Evolutionary conservation across 1,284 basidiomycete genomes (phyloP).

Genomic region (Phaffia rhodozyma): DNA sequence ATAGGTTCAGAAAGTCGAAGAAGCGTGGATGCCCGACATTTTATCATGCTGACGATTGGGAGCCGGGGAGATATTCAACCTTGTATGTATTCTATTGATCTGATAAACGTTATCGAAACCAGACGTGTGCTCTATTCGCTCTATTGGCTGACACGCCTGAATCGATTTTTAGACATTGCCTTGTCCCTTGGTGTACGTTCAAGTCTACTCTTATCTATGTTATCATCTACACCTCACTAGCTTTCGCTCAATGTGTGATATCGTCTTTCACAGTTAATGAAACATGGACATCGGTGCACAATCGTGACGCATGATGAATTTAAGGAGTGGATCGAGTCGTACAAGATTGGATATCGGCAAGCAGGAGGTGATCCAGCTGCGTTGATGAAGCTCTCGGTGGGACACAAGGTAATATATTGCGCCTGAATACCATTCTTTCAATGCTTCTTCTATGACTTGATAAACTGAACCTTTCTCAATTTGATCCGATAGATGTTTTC

Average conservation of each 20-base stretch:
- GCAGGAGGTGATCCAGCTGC: constrained; percentile 69
- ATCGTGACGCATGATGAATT: constrained; percentile 52
- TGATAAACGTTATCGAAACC: background rate
- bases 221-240: constrained; percentile 27
- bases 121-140: no score
- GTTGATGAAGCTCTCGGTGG: constrained; percentile 40
- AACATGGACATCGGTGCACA: constrained; percentile 23
- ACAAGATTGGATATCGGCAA: constrained; percentile 54
- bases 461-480: constrained; percentile 8
- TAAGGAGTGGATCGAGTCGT: constrained; percentile 47
- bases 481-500: constrained; percentile 54
- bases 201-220: background rate
- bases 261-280: constrained; percentile 18
- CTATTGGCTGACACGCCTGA: background rate
- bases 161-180: constrained; percentile 30
- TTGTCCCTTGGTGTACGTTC: constrained; percentile 27
- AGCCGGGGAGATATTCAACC: constrained; percentile 41
- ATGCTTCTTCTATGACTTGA: no score
- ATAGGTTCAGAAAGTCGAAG: background rate
- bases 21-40: constrained; percentile 24
- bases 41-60: constrained; percentile 39
- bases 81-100: constrained; percentile 17
- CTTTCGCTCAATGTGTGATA: constrained; percentile 31
- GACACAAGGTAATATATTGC: constrained; percentile 42
- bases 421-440: no score